Percentiles rank a stretch among this genome's conserved stretches.
Conservation (phyloP, 371 early-diverging fungal species). For the Caulochytrium protostelioides region DNA sequence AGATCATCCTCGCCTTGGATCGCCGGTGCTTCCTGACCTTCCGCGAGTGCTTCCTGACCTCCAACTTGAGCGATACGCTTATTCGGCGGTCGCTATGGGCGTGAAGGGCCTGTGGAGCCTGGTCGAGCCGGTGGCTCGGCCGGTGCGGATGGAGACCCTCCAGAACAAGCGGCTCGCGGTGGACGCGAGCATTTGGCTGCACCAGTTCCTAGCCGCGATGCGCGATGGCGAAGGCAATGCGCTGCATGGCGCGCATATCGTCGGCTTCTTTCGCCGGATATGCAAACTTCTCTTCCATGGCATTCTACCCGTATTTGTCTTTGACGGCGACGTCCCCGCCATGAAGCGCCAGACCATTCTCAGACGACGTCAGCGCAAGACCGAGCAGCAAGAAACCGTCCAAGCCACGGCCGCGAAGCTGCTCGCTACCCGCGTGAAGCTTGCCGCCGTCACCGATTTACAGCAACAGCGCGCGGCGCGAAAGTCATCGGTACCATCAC, state of each 20-base stretch:
- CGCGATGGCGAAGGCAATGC: conserved; percentile 64
- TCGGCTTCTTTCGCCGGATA: conserved; percentile 83
- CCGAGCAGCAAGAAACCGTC: conserved; percentile 27
- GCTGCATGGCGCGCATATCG: conserved; percentile 55
- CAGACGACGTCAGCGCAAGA: conserved; percentile 23
- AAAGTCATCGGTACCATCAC: no score
- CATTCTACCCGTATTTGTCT: conserved; percentile 84
- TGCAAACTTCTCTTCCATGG: conserved; percentile 80
- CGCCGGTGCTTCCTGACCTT: no score
- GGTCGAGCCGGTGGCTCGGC: conserved; percentile 54
- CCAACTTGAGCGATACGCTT: no score
- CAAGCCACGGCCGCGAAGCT: conserved; percentile 63
- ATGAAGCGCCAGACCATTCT: conserved; percentile 59
- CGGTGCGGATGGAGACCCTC: conserved; percentile 45
- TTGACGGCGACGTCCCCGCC: conserved; percentile 69
- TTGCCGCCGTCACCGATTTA: conserved; percentile 32
- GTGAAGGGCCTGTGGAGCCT: conserved; percentile 89
- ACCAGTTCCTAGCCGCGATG: conserved; percentile 85
- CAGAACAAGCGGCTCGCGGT: not conserved
- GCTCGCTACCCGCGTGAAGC: conserved; percentile 48
- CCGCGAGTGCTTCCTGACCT: no score
- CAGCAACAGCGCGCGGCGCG: no score
- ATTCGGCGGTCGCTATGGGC: no score
- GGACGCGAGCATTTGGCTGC: conserved; percentile 79
- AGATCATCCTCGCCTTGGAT: no score